A percentile compares a stretch with the other conserved stretches of the same genome.
phyloP scores from a whole-genome alignment of 345 rosid species.

The Euclidium syriacum region DNA sequence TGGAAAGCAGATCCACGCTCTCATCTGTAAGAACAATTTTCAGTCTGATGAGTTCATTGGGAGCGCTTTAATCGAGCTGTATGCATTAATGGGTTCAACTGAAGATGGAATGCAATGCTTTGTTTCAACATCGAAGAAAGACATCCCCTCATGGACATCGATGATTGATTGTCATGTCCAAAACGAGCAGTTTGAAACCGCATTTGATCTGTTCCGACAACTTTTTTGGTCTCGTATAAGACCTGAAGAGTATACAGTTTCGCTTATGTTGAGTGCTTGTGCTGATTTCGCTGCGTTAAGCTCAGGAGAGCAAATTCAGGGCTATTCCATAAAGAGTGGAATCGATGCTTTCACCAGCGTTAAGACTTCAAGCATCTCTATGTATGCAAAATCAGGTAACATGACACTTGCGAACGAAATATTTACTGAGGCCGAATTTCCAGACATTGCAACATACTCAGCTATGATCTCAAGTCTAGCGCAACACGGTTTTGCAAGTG shows the following conservation, averaged over 20 bases:
- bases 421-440: slow-evolving; percentile 34
- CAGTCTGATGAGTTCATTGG: slow-evolving; percentile 53
- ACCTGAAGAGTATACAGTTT: slow-evolving; percentile 49
- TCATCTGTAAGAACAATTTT: slow-evolving; percentile 38
- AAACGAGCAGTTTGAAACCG: slow-evolving; percentile 41
- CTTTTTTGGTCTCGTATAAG: slow-evolving; percentile 30
- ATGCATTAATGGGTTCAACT: slow-evolving; percentile 39
- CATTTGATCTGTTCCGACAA: slow-evolving; percentile 40
- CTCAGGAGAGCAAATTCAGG: slow-evolving; percentile 45
- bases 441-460: slow-evolving; percentile 47
- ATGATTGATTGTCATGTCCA: slow-evolving; percentile 41
- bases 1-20: slow-evolving; percentile 50
- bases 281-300: slow-evolving; percentile 42
- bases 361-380: slow-evolving; percentile 43
- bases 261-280: slow-evolving; percentile 48
- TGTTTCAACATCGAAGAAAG: slow-evolving; percentile 34
- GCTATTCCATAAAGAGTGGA: slow-evolving; percentile 42
- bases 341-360: slow-evolving; percentile 36
- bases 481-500: slow-evolving; percentile 41
- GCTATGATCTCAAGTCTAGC: slow-evolving; percentile 47
- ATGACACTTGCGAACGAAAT: slow-evolving; percentile 27
- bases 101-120: slow-evolving; percentile 46
- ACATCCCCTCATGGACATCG: slow-evolving; percentile 50
- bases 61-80: slow-evolving; percentile 43
- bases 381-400: slow-evolving; percentile 53